Base-by-base conservation (phyloP, 2,329 filamentous ascomycete species). In the Fonsecaea pedrosoi region DNA sequence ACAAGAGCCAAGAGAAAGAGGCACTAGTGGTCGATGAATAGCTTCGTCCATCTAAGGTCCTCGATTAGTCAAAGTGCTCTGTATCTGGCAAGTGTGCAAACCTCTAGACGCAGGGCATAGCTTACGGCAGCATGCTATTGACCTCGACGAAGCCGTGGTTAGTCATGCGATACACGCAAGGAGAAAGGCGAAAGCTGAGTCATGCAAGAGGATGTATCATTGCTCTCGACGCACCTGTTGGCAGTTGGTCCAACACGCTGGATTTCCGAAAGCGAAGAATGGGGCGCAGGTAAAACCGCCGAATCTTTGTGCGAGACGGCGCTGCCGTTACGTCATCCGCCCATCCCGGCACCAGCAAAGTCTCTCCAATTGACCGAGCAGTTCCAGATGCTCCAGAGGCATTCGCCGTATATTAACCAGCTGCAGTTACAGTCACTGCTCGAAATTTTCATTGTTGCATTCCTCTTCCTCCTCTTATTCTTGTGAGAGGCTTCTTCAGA, bases 221-320 rank as follows among this genome's bases (percentile, higher is more conserved):
- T 32, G 37, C 21, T 37, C 60, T 50, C 54, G 21, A 40, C 8
- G 37, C 25, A 45, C n/a, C 40, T 45, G 40, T 45, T 45, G 40
- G 40, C 45, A 7, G 54, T 25, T 38, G 61, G 30, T 32, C 30
- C 3, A 32, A 32, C 4, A 18, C 37, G 35, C 5, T 45, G 40
- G 60, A 25, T 54, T 54, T 61, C 59, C 59, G 50, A 61, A 60
- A 61, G 15, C 13, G 59, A 61, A 54, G 37, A 53, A 60, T 50
- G 58, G 42, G 42, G 45, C 7, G 42, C 32, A 9, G 10, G 25
- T 25, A 30, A 12, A 45, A 9, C 6, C 40, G 15, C 40, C 4
- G 40, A 18, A 45, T 38, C 35, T 13, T 13, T 38, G 35, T 13
- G 15, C 15, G n/a, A 7, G 6, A 45, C 15, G 2, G 18, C 3